A percentile compares a stretch with the other conserved stretches of the same genome.
Evolutionary conservation across 2,329 filamentous ascomycete genomes (phyloP).

Genomic region (Aspergillus udagawae): DNA sequence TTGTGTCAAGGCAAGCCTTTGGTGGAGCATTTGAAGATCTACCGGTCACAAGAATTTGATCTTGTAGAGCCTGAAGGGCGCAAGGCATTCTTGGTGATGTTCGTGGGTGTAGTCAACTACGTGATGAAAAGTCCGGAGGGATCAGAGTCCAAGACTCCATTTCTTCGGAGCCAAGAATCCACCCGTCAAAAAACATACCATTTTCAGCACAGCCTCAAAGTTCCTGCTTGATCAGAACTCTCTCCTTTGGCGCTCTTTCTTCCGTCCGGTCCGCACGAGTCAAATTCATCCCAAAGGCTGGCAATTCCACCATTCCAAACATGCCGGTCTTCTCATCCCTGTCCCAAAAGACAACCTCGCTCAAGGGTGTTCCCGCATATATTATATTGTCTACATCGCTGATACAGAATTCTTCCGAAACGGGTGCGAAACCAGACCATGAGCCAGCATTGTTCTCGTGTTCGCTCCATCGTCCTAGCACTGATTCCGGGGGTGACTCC

Average conservation of each 20-base stretch:
- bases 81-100: neutral
- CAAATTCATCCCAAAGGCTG: constrained; percentile 25
- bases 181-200: neutral
- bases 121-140: no score
- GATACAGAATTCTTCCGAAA: constrained; percentile 34
- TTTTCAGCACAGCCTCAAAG: neutral
- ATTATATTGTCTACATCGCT: constrained; percentile 26
- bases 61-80: neutral
- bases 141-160: no score
- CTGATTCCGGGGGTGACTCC: neutral
- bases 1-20: neutral
- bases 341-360: constrained; percentile 36
- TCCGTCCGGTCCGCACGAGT: neutral
- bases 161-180: no score
- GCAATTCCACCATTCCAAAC: constrained; percentile 25
- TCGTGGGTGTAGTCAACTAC: neutral
- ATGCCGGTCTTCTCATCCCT: constrained; percentile 7
- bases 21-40: neutral
- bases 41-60: neutral
- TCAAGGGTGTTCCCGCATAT: constrained; percentile 32
- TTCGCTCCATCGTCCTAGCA: constrained; percentile 3
- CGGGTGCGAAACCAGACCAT: neutral
- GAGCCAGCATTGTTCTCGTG: neutral
- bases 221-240: neutral
- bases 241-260: neutral